These are phyloP conservation scores for Trichoderma sp. DNA, from an alignment of 2,329 filamentous ascomycete genomes.

Conservation along the genomic window DNA sequence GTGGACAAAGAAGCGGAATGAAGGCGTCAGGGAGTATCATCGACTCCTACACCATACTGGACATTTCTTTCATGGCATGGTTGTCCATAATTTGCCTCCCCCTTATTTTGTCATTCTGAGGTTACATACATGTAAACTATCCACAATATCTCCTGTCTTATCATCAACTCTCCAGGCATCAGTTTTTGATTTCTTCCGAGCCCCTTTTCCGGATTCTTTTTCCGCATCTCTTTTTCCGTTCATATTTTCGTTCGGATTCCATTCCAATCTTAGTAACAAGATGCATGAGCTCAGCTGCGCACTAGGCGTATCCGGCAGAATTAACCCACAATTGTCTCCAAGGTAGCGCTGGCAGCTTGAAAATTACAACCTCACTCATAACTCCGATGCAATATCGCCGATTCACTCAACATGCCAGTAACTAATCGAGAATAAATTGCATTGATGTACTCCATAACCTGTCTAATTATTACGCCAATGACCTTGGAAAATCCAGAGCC, in stretches of 20 bases:
- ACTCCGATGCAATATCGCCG: background rate
- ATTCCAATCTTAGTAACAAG: background rate
- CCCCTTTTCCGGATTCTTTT: background rate
- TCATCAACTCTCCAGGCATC: background rate
- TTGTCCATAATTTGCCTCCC: background rate
- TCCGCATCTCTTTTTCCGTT: background rate
- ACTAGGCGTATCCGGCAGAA: background rate
- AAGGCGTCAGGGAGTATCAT: background rate
- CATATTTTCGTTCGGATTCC: background rate
- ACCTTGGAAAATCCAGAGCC: background rate
- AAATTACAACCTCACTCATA: background rate
- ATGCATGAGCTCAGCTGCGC: background rate
- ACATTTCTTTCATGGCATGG: background rate
- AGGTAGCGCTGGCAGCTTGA: background rate
- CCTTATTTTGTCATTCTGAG: background rate
- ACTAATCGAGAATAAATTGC: background rate
- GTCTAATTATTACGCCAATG: background rate
- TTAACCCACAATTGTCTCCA: background rate
- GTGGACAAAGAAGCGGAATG: background rate
- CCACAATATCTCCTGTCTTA: background rate
- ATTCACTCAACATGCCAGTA: background rate
- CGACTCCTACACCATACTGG: background rate
- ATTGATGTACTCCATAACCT: background rate
- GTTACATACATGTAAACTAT: background rate
- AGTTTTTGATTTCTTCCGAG: background rate